A percentile compares a stretch with the other conserved stretches of the same genome.
Conservation (phyloP, 768 basidiomycete genomes). For the Tephrocybe sp. region DNA sequence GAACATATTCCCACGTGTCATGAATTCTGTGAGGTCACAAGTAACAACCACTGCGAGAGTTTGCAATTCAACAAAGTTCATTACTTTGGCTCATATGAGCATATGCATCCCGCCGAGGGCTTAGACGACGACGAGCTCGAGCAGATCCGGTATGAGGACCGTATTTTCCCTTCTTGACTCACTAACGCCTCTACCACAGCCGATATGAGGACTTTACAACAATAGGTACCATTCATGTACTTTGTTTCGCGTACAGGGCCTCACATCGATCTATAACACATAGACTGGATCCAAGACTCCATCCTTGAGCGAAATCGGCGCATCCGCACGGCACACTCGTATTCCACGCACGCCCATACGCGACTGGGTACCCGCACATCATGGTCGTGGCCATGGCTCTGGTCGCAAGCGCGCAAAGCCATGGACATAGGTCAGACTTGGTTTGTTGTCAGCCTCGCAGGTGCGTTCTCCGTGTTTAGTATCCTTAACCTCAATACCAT, state of each 20-base stretch:
- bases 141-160: slow-evolving; percentile 49
- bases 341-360: slow-evolving; percentile 22
- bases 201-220: slow-evolving; percentile 96
- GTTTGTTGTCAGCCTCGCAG: slow-evolving; percentile 88
- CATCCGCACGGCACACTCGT: slow-evolving; percentile 53
- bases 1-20: slow-evolving; percentile 9
- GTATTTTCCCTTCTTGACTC: background rate
- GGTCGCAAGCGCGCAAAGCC: slow-evolving; percentile 56
- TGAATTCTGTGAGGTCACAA: background rate
- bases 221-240: slow-evolving; percentile 55
- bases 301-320: slow-evolving; percentile 84
- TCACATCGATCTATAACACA: background rate
- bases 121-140: slow-evolving; percentile 68
- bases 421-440: slow-evolving; percentile 81
- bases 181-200: slow-evolving; percentile 36
- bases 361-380: slow-evolving; percentile 27
- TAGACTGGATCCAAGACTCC: slow-evolving; percentile 98
- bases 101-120: slow-evolving; percentile 40
- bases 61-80: background rate
- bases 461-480: slow-evolving; percentile 45
- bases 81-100: slow-evolving; percentile 17
- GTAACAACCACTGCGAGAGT: background rate
- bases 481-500: background rate
- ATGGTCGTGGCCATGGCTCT: slow-evolving; percentile 52
- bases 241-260: background rate